Conservation (phyloP, 2,329 filamentous ascomycete species). For the Scedosporium aurantiacum region DNA sequence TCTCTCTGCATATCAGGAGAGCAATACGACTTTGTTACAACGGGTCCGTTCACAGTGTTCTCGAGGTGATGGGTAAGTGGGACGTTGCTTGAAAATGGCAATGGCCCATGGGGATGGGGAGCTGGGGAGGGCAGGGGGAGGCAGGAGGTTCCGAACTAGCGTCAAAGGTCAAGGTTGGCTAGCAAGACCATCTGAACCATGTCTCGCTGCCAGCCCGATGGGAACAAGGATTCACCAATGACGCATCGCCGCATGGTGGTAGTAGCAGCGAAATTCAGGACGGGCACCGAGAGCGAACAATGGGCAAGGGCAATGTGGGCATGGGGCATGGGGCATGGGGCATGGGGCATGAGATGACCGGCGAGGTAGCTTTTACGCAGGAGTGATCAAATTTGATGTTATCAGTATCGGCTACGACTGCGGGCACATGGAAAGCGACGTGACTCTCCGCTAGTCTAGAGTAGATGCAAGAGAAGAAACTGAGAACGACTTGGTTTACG, state of each 20-base stretch:
- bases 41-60: conserved; percentile 6
- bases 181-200: too few relatives aligned
- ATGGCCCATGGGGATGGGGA: not conserved
- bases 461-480: not conserved
- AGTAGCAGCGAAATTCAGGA: not conserved
- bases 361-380: too few relatives aligned
- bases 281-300: not conserved
- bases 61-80: conserved; percentile 3
- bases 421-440: not conserved
- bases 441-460: not conserved
- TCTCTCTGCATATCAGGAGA: not conserved
- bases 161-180: not conserved
- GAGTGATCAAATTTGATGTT: too few relatives aligned
- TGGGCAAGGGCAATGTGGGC: not conserved
- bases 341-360: not conserved
- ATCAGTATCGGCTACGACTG: too few relatives aligned
- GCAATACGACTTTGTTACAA: not conserved
- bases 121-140: not conserved
- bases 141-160: not conserved
- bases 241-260: not conserved
- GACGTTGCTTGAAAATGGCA: not conserved
- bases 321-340: not conserved
- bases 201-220: not conserved
- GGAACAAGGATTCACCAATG: not conserved
- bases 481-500: too few relatives aligned